Evolutionary conservation across 495 filamentous ascomycete species (phyloP).

Genomic region (Penicillium psychrofluorescens): DNA sequence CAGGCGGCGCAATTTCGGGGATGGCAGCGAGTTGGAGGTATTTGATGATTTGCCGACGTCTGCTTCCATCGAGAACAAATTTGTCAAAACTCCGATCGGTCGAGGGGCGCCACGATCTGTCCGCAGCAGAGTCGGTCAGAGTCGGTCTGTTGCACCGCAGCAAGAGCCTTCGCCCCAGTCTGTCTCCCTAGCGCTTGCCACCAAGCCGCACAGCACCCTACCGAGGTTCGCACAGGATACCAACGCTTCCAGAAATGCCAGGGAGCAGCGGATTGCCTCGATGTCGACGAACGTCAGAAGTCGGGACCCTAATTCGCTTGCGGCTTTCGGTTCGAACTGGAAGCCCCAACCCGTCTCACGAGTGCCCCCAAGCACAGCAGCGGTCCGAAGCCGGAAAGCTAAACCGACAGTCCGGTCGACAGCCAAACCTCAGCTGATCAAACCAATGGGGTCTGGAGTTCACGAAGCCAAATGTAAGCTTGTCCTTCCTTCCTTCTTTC

Average conservation of each 20-base stretch:
- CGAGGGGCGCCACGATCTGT: constrained; percentile 61
- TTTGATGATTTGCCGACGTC: constrained; percentile 96
- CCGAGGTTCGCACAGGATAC: constrained; percentile 94
- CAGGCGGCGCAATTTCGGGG: constrained; percentile 73
- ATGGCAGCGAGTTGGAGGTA: constrained; percentile 82
- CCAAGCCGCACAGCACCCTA: constrained; percentile 42
- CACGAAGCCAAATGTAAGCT: constrained; percentile 60
- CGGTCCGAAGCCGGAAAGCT: constrained; percentile 47
- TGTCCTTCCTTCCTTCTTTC: constrained; percentile 3
- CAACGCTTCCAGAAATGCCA: constrained; percentile 77
- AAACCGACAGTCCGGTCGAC: constrained; percentile 45
- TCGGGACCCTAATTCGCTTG: constrained; percentile 49
- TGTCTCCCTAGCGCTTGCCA: constrained; percentile 43
- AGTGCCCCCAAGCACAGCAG: constrained; percentile 28
- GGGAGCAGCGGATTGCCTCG: constrained; percentile 71
- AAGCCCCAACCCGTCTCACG: constrained; percentile 64
- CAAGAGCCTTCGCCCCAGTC: constrained; percentile 47
- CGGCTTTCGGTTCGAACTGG: constrained; percentile 67
- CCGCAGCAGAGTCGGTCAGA: constrained; percentile 55
- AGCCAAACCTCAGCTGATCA: constrained; percentile 64
- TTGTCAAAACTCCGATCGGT: constrained; percentile 67
- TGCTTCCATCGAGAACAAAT: constrained; percentile 70
- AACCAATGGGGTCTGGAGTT: constrained; percentile 54
- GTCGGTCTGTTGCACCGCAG: constrained; percentile 25
- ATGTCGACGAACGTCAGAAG: constrained; percentile 25